Percentiles rank a stretch among this genome's conserved stretches.
phyloP scores from a whole-genome alignment of 257 asterid genomes.

The Solanum bulbocastanum region DNA sequence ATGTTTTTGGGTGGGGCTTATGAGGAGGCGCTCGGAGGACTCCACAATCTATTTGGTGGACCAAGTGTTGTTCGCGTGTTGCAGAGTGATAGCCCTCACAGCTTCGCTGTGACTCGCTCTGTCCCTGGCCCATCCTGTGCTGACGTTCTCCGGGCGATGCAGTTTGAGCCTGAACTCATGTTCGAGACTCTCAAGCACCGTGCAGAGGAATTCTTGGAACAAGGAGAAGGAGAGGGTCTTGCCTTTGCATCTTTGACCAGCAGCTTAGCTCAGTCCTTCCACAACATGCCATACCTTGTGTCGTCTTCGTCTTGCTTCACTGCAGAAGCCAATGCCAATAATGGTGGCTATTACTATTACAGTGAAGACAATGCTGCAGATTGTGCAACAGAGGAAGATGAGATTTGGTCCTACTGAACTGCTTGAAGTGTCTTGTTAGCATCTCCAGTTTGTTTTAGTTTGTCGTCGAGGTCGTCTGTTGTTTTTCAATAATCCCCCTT shows the following conservation, averaged over 20 bases:
- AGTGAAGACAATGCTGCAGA: slow-evolving; percentile 44
- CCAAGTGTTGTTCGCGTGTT: slow-evolving; percentile 76
- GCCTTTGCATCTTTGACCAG: slow-evolving; percentile 11
- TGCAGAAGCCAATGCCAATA: slow-evolving; percentile 32
- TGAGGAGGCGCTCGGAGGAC: slow-evolving; percentile 89
- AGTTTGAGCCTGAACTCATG: slow-evolving; percentile 91
- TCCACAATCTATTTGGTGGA: slow-evolving; percentile 85
- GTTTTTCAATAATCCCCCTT: not conserved
- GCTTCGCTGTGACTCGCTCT: slow-evolving; percentile 70
- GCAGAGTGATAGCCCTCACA: slow-evolving; percentile 84
- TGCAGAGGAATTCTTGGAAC: slow-evolving; percentile 44
- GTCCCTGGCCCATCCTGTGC: slow-evolving; percentile 67
- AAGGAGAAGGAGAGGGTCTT: not conserved
- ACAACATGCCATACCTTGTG: slow-evolving; percentile 81
- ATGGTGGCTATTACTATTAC: slow-evolving; percentile 26
- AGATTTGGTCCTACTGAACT: slow-evolving; percentile 69
- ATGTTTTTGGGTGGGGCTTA: slow-evolving; percentile 99
- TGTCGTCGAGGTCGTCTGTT: slow-evolving; percentile 9
- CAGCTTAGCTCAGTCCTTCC: slow-evolving; percentile 63
- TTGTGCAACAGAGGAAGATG: slow-evolving; percentile 65
- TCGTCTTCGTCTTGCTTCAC: slow-evolving; percentile 42
- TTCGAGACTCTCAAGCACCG: slow-evolving; percentile 84
- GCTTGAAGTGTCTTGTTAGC: slow-evolving; percentile 31
- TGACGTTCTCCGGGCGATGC: slow-evolving; percentile 88
- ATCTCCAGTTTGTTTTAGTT: not conserved